Base-by-base conservation (phyloP, 2,329 filamentous ascomycete genomes). In the Stylonectria norvegica region DNA sequence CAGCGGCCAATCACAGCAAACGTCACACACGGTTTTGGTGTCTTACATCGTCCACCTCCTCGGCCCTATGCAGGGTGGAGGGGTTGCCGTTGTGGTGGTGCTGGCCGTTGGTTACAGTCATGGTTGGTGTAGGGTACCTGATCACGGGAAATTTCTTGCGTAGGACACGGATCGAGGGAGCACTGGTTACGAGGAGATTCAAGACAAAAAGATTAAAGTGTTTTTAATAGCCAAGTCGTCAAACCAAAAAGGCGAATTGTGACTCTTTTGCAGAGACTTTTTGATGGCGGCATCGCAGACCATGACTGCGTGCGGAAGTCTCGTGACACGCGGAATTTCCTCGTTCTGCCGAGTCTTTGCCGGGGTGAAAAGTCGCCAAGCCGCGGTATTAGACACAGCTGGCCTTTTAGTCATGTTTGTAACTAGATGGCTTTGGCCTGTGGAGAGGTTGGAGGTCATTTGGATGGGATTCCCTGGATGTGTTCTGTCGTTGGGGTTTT, bases 1-100 rank as follows among this genome's bases (percentile, higher is more conserved):
- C 40, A 60, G 54, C 29, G 33, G 30, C 49, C 43, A 47, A 52
- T 52, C 20, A 33, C 31, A 5, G 20, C n/a, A 27, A 8, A 34
- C 14, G 3, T 18, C 40, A 31, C 15, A 32, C 17, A 20, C 20
- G 20, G 30, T 27, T 23, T 15, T 19, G 7, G 27, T 49, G 42
- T 51, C 56, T 53, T 43, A 60, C 57, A 52, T 61, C 55, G 42
- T 60, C 45, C 15, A 63, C 49, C 41, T 64, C 61, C 35, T 53
- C 59, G 47, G 61, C 61, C 51, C 61, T 57, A 47, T 52, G 50
- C 15, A 63, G 53, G 40, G 49, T 38, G 17, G 48, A 49, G 34
- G 53, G 47, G 42, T 47, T 53, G 30, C 43, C 50, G 16, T 53
- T 54, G 20, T 43, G 25, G 42, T 32, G 31, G 23, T 38, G 34